These are phyloP conservation scores for Pelargonium cotyledonis DNA, from an alignment of 441 rosid species.

Conservation along the genomic window DNA sequence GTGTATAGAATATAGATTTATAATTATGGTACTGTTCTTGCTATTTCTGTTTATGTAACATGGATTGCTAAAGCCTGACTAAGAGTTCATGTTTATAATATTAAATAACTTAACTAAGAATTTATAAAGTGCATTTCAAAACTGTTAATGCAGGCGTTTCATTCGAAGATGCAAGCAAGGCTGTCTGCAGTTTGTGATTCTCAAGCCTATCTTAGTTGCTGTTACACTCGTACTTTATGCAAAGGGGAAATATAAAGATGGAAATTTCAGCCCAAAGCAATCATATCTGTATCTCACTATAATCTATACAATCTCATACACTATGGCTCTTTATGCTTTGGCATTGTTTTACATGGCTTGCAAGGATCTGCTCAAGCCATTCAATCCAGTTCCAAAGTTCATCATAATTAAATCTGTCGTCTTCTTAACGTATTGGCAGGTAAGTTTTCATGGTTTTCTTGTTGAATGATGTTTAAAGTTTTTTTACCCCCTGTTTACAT, in stretches of 20 bases:
- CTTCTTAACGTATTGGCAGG: slow-evolving; percentile 98
- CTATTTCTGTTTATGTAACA: neutral
- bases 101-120: slow-evolving; percentile 15
- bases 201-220: slow-evolving; percentile 82
- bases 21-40: neutral
- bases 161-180: slow-evolving; percentile 97
- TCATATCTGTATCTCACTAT: slow-evolving; percentile 87
- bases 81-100: neutral
- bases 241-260: slow-evolving; percentile 89
- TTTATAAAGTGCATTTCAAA: slow-evolving; percentile 11
- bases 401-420: slow-evolving; percentile 88
- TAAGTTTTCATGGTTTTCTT: slow-evolving; percentile 21
- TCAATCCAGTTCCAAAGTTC: slow-evolving; percentile 96
- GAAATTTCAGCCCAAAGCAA: slow-evolving; percentile 85
- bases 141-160: slow-evolving; percentile 59
- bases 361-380: slow-evolving; percentile 94
- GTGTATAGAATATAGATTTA: neutral
- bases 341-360: slow-evolving; percentile 89
- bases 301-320: slow-evolving; percentile 86
- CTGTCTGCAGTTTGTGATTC: slow-evolving; percentile 90
- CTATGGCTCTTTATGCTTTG: slow-evolving; percentile 85
- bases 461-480: neutral
- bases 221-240: slow-evolving; percentile 82
- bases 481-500: neutral
- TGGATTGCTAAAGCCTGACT: neutral